Percentiles rank a stretch among this genome's conserved stretches.
Evolutionary conservation across 2,329 filamentous ascomycete species (phyloP).

Genomic region (Aspergillus sojae): DNA sequence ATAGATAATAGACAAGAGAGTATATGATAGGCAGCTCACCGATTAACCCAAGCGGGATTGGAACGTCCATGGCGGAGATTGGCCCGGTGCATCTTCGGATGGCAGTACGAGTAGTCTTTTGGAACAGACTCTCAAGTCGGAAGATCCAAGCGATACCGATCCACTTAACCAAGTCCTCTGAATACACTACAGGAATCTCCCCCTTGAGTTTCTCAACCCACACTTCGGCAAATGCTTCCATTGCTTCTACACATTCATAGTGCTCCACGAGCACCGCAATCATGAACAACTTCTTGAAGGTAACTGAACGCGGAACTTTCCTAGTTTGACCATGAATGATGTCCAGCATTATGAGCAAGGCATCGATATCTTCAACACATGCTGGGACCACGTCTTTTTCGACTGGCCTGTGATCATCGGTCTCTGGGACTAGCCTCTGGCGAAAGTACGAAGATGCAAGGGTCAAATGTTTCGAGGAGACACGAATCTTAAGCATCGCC

Average conservation of each 20-base stretch:
- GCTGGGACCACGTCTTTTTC: background rate
- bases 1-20: background rate
- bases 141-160: constrained; percentile 16
- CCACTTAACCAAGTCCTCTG: constrained; percentile 21
- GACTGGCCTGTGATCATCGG: background rate
- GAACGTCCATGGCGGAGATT: background rate
- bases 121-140: background rate
- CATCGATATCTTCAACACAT: constrained; percentile 32
- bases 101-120: constrained; percentile 3
- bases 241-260: constrained; percentile 47
- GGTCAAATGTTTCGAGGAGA: constrained; percentile 12
- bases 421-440: background rate
- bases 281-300: constrained; percentile 48
- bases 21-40: background rate
- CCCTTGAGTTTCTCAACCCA: constrained; percentile 41
- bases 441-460: constrained; percentile 7
- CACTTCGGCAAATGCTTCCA: constrained; percentile 45
- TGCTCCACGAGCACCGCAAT: constrained; percentile 50
- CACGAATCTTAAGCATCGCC: constrained; percentile 1
- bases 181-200: background rate
- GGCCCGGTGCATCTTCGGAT: constrained; percentile 1
- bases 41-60: background rate
- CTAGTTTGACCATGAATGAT: constrained; percentile 49
- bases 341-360: constrained; percentile 47
- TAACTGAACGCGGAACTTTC: constrained; percentile 43